Conservation (phyloP, 306 rosid genomes). For the Heteromeles arbutifolia region DNA sequence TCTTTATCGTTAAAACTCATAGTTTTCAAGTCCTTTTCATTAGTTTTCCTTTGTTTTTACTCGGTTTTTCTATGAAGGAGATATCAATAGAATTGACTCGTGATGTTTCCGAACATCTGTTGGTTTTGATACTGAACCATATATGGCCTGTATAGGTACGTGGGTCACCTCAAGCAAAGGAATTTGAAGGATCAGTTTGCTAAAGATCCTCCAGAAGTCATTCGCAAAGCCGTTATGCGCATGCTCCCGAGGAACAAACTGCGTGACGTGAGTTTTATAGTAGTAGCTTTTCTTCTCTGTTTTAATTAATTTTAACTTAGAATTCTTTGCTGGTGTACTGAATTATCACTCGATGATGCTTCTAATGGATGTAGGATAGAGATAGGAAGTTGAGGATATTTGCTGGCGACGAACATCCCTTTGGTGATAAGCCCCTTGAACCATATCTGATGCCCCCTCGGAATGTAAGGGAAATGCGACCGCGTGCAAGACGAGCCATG, state of each 20-base stretch:
- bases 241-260: conserved; percentile 93
- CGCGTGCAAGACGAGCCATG: conserved; percentile 25
- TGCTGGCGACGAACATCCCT: conserved; percentile 70
- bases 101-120: background rate
- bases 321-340: background rate
- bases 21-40: too few species aligned
- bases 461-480: conserved; percentile 60
- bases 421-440: conserved; percentile 72
- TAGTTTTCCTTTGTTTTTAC: background rate
- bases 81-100: background rate
- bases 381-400: conserved; percentile 87
- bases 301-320: background rate
- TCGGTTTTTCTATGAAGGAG: background rate
- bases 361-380: conserved; percentile 66
- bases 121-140: conserved; percentile 24
- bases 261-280: conserved; percentile 58
- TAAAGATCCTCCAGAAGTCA: conserved; percentile 90
- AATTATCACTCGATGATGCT: conserved; percentile 9
- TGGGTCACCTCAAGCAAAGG: conserved; percentile 84
- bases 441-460: conserved; percentile 72
- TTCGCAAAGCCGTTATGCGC: conserved; percentile 89
- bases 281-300: background rate
- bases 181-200: conserved; percentile 79
- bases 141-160: conserved; percentile 50
- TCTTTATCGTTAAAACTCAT: too few species aligned